Base-by-base conservation (phyloP, 805 yeast species). In the Metschnikowia picachoensis region DNA sequence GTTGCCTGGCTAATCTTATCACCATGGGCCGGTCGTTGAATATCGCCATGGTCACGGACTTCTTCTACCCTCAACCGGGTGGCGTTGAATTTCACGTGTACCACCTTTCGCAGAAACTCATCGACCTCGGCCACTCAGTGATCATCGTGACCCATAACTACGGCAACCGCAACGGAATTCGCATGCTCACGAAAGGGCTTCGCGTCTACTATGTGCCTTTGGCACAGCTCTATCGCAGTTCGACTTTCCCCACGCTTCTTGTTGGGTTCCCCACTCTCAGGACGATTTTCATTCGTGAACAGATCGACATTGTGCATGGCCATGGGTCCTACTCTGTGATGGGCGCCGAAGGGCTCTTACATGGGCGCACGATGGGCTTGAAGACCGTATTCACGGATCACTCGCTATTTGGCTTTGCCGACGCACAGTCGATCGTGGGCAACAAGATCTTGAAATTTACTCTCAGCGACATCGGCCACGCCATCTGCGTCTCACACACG, bases 1-100 rank as follows among this genome's bases (percentile, higher is more conserved):
- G 20, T 20, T 20, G 20, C 20, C 20, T 4, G 20, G 20, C 6
- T 20, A 6, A 20, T 20, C 6, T 20, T 15, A 13, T 10, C 36
- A 25, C 17, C 31, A 44, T 44, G 47, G 43, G 30, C 20, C 39
- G 45, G 15, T 29, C 45, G 15, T 63, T 65, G 51, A 69, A 68
- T 45, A 67, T 69, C 44, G 76, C 76, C 8, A 91, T 94, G 97
- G 87, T 91, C 4, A 87, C 95, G 37, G 99, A 94, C 66, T 94
- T 90, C 73, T 94, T 94, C 78, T 94, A 87, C 67, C 99, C 99
- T 10, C 99, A 94, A 62, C 85, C 97, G 0, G 99, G 99, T 3
- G 99, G 99, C 9, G 95, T 94, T 2, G 99, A 94, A 64, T 82
- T 92, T 51, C 99, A 94, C 62, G 87, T 92, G 14, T 89, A 88